Conservation (phyloP, 345 rosid species). For the Aurinia saxatilis region DNA sequence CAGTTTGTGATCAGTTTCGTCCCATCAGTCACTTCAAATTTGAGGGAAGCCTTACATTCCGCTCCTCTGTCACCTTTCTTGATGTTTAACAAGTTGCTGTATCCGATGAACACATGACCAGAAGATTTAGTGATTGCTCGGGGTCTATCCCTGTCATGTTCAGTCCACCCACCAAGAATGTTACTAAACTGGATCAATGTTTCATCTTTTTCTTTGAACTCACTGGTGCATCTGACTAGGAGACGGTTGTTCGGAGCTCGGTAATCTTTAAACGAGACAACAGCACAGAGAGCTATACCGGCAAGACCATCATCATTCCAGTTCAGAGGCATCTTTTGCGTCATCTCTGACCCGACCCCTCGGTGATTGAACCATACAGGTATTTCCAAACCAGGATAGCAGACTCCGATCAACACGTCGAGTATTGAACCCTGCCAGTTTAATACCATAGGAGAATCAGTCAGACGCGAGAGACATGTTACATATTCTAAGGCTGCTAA, state of each 20-base stretch:
- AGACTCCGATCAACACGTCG: conserved; percentile 1
- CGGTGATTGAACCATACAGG: conserved; percentile 17
- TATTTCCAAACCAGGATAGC: conserved; percentile 16
- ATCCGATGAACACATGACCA: conserved; percentile 14
- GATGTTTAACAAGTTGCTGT: neutral
- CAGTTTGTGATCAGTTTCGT: neutral
- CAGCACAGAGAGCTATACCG: conserved; percentile 20
- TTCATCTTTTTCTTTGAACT: neutral
- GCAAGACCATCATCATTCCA: conserved; percentile 3
- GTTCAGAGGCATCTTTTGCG: neutral
- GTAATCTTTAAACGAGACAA: neutral
- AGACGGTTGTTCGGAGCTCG: neutral
- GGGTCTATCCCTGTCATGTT: neutral
- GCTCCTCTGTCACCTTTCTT: neutral
- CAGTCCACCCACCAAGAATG: conserved; percentile 9
- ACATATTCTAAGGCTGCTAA: neutral
- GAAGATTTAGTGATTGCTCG: neutral
- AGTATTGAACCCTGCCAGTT: conserved; percentile 1
- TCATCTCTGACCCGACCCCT: neutral
- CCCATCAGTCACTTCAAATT: conserved; percentile 3
- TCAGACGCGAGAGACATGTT: neutral
- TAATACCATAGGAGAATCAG: neutral
- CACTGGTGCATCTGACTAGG: neutral
- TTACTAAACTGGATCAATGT: conserved; percentile 2
- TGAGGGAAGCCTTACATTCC: neutral